Conservation (phyloP, 176 grass and related monocot species). For the Avena insularis region DNA sequence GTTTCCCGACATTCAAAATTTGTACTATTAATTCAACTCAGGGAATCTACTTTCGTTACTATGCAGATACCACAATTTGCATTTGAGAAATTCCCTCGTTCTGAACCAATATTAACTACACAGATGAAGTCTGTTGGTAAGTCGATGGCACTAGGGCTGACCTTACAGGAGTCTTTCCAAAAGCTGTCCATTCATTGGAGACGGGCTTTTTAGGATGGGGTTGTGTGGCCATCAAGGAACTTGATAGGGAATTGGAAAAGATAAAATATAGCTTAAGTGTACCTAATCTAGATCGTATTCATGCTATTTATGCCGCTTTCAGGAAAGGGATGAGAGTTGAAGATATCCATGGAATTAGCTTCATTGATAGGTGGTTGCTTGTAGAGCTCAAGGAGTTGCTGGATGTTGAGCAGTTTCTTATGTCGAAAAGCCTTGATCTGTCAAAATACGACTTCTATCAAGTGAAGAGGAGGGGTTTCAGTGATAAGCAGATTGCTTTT, state of each 20-base stretch:
- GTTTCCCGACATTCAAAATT: neutral
- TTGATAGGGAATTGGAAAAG: constrained; percentile 94
- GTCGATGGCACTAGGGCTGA: constrained; percentile 90
- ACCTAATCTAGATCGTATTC: constrained; percentile 92
- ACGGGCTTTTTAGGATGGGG: constrained; percentile 94
- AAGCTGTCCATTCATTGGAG: constrained; percentile 92
- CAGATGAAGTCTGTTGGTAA: constrained; percentile 99
- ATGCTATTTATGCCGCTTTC: constrained; percentile 91
- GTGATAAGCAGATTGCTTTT: constrained; percentile 92
- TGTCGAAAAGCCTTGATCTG: constrained; percentile 58
- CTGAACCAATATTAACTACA: constrained; percentile 89
- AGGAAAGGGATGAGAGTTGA: constrained; percentile 95
- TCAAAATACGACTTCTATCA: constrained; percentile 89
- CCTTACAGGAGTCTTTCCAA: constrained; percentile 97
- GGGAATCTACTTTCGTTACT: constrained; percentile 26
- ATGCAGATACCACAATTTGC: constrained; percentile 98
- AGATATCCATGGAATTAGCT: constrained; percentile 87
- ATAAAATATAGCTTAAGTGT: constrained; percentile 89
- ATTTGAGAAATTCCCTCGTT: constrained; percentile 99
- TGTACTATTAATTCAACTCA: constrained; percentile 22
- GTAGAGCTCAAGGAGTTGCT: constrained; percentile 83
- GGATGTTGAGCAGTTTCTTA: constrained; percentile 75
- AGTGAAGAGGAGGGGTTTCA: constrained; percentile 92
- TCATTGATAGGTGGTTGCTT: constrained; percentile 96
- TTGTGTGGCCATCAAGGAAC: constrained; percentile 89